A percentile compares a stretch with the other conserved stretches of the same genome.
phyloP scores from a whole-genome alignment of 192 early-diverging fungal genomes.

The Piromyces finnis region DNA sequence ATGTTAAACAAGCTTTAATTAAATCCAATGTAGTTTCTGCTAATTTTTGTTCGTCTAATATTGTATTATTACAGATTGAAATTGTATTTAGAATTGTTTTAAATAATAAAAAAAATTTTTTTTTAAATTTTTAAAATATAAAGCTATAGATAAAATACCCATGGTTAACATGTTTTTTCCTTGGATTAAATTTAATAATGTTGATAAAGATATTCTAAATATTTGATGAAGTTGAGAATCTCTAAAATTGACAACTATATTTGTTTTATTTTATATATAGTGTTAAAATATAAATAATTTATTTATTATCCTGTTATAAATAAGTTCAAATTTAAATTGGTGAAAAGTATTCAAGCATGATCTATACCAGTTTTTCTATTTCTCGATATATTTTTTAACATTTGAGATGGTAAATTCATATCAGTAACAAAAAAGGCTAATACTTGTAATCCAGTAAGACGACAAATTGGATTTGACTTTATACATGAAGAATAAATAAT shows the following conservation, averaged over 20 bases:
- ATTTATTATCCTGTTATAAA: too few relatives aligned
- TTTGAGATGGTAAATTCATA: constrained; percentile 36
- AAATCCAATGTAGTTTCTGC: constrained; percentile 30
- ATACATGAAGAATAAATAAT: too few relatives aligned
- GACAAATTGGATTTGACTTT: constrained; percentile 17
- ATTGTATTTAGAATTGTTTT: too few relatives aligned
- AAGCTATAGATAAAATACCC: too few relatives aligned
- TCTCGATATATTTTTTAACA: constrained; percentile 36
- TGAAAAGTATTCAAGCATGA: too few relatives aligned
- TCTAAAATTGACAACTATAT: constrained; percentile 32
- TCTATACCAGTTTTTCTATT: constrained; percentile 57
- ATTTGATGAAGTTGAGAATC: constrained; percentile 38
- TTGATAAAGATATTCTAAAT: constrained; percentile 18
- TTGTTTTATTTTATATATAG: constrained; percentile 9
- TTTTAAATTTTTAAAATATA: too few relatives aligned
- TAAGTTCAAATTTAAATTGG: too few relatives aligned
- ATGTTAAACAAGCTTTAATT: constrained; percentile 47
- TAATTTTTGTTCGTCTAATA: constrained; percentile 10
- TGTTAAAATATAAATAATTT: too few relatives aligned
- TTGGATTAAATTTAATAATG: constrained; percentile 14
- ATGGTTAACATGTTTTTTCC: constrained; percentile 12
- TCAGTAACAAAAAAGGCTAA: constrained; percentile 49
- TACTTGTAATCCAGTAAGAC: constrained; percentile 46
- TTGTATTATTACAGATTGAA: too few relatives aligned
- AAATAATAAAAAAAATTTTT: too few relatives aligned